A percentile compares a stretch with the other conserved stretches of the same genome.
Conservation (phyloP, 768 basidiomycete genomes). For the Suillus alpinus region DNA sequence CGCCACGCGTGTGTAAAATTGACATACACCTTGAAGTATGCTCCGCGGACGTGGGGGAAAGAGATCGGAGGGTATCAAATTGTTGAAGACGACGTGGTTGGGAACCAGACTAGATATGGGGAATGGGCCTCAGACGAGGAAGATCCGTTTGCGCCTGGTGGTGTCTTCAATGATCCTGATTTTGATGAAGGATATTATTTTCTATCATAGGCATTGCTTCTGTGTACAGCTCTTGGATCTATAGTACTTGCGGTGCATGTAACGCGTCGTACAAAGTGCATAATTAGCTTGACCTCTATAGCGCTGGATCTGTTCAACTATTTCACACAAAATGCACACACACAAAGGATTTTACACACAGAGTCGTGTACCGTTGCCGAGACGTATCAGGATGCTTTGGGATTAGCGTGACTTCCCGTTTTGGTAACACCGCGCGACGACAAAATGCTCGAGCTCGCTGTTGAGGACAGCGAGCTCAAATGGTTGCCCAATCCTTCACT, state of each 20-base stretch:
- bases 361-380: too few species aligned
- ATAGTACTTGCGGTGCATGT: background rate
- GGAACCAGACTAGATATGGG: constrained; percentile 21
- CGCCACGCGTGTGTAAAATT: constrained; percentile 27
- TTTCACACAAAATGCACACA: too few species aligned
- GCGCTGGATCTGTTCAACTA: too few species aligned
- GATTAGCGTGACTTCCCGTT: too few species aligned
- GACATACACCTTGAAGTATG: constrained; percentile 25
- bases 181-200: constrained; percentile 30
- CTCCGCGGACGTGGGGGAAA: background rate
- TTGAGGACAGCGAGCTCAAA: too few species aligned
- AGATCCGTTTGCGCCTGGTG: constrained; percentile 31
- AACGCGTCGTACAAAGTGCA: background rate
- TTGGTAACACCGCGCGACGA: too few species aligned
- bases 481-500: too few species aligned
- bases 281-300: background rate
- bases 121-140: constrained; percentile 15
- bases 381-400: too few species aligned
- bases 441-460: too few species aligned
- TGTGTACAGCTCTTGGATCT: background rate
- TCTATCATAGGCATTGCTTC: background rate
- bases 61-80: constrained; percentile 6
- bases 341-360: too few species aligned
- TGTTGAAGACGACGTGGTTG: constrained; percentile 18
- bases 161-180: constrained; percentile 35